These are phyloP conservation scores for Vigna trinervia DNA, from an alignment of 306 rosid genomes.

Conservation along the genomic window DNA sequence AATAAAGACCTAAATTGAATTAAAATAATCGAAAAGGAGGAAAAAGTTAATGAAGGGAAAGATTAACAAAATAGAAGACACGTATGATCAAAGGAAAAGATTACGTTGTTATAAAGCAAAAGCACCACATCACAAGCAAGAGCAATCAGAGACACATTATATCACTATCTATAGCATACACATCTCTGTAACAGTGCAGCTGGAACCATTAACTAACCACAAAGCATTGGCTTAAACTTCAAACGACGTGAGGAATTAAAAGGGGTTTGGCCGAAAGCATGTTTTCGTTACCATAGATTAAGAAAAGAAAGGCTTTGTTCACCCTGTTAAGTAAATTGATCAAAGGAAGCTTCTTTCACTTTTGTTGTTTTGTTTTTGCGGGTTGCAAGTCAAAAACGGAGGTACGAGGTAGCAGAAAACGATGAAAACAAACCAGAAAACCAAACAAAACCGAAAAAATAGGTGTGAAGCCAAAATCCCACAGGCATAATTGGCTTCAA, in stretches of 20 bases:
- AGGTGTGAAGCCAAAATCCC: constrained; percentile 14
- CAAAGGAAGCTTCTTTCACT: not conserved
- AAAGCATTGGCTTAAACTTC: constrained; percentile 1
- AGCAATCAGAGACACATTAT: constrained; percentile 29
- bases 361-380: not conserved
- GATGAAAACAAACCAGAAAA: constrained; percentile 33
- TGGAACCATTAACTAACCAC: not conserved
- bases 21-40: not conserved
- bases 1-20: too few relatives aligned
- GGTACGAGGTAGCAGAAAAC: constrained; percentile 35
- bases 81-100: constrained; percentile 14
- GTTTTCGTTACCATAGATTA: not conserved
- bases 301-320: not conserved
- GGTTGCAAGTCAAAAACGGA: constrained; percentile 19
- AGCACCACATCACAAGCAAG: constrained; percentile 27
- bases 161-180: not conserved
- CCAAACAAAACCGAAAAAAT: not conserved
- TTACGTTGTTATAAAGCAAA: constrained; percentile 37
- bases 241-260: not conserved
- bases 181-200: not conserved
- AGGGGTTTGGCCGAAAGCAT: not conserved
- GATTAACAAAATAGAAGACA: constrained; percentile 27
- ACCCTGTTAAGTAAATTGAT: constrained; percentile 18
- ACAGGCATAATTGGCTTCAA: not conserved
- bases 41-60: constrained; percentile 29